Evolutionary conservation across 768 basidiomycete species (phyloP).

Genomic region (Suillus americanus): DNA sequence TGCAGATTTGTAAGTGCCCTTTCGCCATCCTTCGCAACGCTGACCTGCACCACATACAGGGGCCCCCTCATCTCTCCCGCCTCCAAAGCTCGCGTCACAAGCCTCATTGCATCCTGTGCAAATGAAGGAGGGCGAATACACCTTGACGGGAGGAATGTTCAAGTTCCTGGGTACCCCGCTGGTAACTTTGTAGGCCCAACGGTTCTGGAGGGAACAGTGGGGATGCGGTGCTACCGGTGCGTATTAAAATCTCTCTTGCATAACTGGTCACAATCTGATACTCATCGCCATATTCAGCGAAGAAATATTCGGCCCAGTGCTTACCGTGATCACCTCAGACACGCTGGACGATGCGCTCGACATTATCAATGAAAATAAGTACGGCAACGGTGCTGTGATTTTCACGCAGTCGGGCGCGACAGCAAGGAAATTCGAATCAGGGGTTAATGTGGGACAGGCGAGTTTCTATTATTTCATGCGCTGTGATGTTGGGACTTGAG

Average conservation of each 20-base stretch:
- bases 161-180: conserved; percentile 71
- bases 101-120: conserved; percentile 71
- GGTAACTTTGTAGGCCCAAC: conserved; percentile 97
- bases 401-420: conserved; percentile 97
- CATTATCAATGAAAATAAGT: conserved; percentile 86
- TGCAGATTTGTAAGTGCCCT: conserved; percentile 65
- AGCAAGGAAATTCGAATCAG: conserved; percentile 87
- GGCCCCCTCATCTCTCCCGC: conserved; percentile 82
- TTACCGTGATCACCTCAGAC: conserved; percentile 74
- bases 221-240: conserved; percentile 87
- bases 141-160: conserved; percentile 78
- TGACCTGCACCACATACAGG: conserved; percentile 32
- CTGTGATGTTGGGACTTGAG: neutral
- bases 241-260: conserved; percentile 20
- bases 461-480: neutral
- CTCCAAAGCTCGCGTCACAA: conserved; percentile 75
- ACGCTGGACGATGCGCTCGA: conserved; percentile 88
- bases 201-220: conserved; percentile 76
- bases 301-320: conserved; percentile 94
- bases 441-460: conserved; percentile 81
- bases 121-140: conserved; percentile 83
- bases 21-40: neutral
- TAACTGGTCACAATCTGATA: conserved; percentile 4
- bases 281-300: conserved; percentile 46
- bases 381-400: conserved; percentile 93